These are phyloP conservation scores for Sherardia arvensis DNA, from an alignment of 257 asterid species.

Conservation along the genomic window DNA sequence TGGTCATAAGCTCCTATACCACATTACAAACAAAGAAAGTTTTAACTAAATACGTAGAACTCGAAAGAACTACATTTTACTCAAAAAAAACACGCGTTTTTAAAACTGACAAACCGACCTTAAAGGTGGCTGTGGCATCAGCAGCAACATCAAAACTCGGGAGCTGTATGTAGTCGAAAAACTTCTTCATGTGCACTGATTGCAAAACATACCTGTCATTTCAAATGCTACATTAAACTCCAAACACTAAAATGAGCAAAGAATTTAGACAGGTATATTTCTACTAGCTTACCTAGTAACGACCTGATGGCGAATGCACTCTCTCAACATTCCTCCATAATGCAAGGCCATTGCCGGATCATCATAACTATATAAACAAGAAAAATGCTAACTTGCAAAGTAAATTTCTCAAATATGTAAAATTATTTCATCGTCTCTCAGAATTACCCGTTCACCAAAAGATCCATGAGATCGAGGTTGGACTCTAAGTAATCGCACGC, in stretches of 20 bases:
- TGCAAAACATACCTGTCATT: constrained; percentile 50
- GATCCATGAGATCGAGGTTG: constrained; percentile 68
- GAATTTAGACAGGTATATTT: neutral
- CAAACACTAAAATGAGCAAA: neutral
- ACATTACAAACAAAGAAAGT: constrained; percentile 15
- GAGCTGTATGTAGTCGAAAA: constrained; percentile 67
- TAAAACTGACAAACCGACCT: constrained; percentile 28
- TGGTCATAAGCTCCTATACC: constrained; percentile 72
- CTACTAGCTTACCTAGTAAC: constrained; percentile 52
- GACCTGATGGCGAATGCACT: constrained; percentile 81
- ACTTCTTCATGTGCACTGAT: constrained; percentile 54
- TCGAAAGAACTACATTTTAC: neutral
- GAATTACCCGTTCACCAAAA: constrained; percentile 44
- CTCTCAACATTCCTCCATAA: constrained; percentile 82
- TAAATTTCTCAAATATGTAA: neutral
- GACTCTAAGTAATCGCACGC: constrained; percentile 77
- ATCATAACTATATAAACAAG: constrained; percentile 42
- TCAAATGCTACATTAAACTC: neutral
- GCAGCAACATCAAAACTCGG: constrained; percentile 94
- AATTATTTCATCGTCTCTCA: neutral
- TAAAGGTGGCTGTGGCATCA: constrained; percentile 85
- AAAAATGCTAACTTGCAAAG: neutral
- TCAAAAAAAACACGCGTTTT: neutral
- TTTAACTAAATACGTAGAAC: neutral
- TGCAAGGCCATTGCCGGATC: constrained; percentile 71